A percentile compares a stretch with the other conserved stretches of the same genome.
Conservation (phyloP, 169 alveolate genomes). For the Cryptosporidium andersoni region DNA sequence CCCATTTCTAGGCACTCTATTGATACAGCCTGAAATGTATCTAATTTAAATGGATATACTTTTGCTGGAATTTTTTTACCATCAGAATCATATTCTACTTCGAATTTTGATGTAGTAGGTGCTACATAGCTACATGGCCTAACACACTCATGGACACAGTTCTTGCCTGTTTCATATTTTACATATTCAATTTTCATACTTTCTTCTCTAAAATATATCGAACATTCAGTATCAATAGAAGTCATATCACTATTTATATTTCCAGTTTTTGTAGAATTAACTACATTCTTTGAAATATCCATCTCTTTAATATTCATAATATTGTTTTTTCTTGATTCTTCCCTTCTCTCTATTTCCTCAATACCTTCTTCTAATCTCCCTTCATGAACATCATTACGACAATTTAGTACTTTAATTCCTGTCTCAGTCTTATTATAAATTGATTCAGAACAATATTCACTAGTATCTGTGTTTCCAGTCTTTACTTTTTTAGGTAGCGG, state of each 20-base stretch:
- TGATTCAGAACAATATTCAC: no score
- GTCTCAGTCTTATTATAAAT: no score
- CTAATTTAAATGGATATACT: slow-evolving; percentile 91
- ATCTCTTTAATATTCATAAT: no score
- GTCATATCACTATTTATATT: background rate
- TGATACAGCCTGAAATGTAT: slow-evolving; percentile 94
- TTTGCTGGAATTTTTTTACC: slow-evolving; percentile 84
- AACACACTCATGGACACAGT: slow-evolving; percentile 66
- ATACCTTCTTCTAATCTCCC: no score
- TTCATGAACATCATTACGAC: no score
- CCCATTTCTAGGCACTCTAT: slow-evolving; percentile 92
- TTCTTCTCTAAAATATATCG: slow-evolving; percentile 1
- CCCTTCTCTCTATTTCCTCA: no score
- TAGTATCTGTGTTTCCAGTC: no score
- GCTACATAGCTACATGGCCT: slow-evolving; percentile 68
- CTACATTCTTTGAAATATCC: background rate
- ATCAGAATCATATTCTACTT: slow-evolving; percentile 39
- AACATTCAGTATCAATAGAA: background rate
- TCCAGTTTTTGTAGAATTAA: background rate
- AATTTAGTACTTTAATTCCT: no score
- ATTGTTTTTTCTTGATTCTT: no score
- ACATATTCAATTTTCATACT: slow-evolving; percentile 57
- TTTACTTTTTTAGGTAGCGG: no score
- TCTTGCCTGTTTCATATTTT: slow-evolving; percentile 57
- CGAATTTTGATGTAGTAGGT: slow-evolving; percentile 52